A percentile compares a stretch with the other conserved stretches of the same genome.
Conservation (phyloP, 768 basidiomycete genomes). For the Leccinum olivaceopallidum region DNA sequence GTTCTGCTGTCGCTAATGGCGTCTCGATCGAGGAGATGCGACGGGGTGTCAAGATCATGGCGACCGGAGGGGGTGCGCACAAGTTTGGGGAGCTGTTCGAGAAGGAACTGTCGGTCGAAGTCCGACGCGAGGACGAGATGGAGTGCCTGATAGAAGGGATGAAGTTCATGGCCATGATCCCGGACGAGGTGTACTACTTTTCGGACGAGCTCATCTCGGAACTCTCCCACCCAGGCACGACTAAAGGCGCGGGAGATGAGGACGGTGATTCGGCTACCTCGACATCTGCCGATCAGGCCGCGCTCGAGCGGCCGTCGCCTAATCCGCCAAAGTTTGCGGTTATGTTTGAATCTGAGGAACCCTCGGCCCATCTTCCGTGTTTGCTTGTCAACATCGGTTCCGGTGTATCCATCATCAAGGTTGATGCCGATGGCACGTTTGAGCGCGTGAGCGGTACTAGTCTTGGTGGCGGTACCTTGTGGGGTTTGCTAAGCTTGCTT, state of each 20-base stretch:
- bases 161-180: slow-evolving; percentile 94
- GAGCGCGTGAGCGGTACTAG: slow-evolving; percentile 98
- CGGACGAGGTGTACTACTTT: slow-evolving; percentile 98
- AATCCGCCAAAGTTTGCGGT: slow-evolving; percentile 89
- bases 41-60: slow-evolving; percentile 92
- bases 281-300: slow-evolving; percentile 11
- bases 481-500: slow-evolving; percentile 91
- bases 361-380: slow-evolving; percentile 90
- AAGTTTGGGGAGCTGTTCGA: slow-evolving; percentile 86
- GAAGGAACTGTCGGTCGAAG: slow-evolving; percentile 76
- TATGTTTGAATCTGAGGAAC: slow-evolving; percentile 77
- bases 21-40: slow-evolving; percentile 92
- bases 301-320: slow-evolving; percentile 83
- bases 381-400: slow-evolving; percentile 97
- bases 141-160: slow-evolving; percentile 96
- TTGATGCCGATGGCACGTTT: slow-evolving; percentile 92
- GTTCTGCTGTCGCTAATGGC: slow-evolving; percentile 81
- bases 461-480: slow-evolving; percentile 94
- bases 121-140: slow-evolving; percentile 96
- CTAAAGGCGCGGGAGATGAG: slow-evolving; percentile 7
- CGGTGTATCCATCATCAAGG: slow-evolving; percentile 96
- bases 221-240: slow-evolving; percentile 40
- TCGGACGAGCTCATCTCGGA: slow-evolving; percentile 93
- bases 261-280: slow-evolving; percentile 8
- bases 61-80: slow-evolving; percentile 97